A percentile compares a stretch with the other conserved stretches of the same genome.
Conservation (phyloP, 768 basidiomycete species). For the Butyriboletus loyo region DNA sequence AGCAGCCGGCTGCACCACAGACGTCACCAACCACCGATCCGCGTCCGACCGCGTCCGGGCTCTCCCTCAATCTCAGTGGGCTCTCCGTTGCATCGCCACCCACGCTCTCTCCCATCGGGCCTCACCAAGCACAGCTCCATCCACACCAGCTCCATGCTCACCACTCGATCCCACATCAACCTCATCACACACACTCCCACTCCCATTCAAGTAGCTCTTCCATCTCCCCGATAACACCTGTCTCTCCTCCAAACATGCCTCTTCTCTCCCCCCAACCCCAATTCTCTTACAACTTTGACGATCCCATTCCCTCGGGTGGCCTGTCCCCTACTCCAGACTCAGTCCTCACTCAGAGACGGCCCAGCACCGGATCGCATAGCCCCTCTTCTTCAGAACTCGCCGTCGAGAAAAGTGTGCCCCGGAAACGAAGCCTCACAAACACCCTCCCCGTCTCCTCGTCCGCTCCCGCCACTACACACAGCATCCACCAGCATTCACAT, state of each 20-base stretch:
- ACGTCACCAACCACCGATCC: constrained; percentile 15
- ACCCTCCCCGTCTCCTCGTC: constrained; percentile 36
- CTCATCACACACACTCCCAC: constrained; percentile 20
- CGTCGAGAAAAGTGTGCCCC: constrained; percentile 52
- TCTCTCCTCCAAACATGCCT: constrained; percentile 46
- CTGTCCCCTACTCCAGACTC: constrained; percentile 30
- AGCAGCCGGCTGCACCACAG: constrained; percentile 11
- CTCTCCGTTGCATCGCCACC: constrained; percentile 66
- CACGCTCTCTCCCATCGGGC: constrained; percentile 60
- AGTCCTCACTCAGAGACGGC: constrained; percentile 32
- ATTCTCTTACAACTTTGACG: constrained; percentile 52
- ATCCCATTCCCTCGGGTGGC: constrained; percentile 20
- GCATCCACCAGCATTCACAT: constrained; percentile 25
- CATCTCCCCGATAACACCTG: constrained; percentile 56
- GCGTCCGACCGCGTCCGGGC: constrained; percentile 34
- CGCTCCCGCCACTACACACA: constrained; percentile 5
- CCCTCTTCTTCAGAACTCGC: constrained; percentile 45
- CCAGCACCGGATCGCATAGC: constrained; percentile 37
- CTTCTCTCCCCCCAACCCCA: constrained; percentile 43
- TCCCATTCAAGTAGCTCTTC: constrained; percentile 26
- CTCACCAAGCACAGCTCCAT: constrained; percentile 50
- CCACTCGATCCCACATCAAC: constrained; percentile 36
- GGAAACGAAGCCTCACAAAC: constrained; percentile 64
- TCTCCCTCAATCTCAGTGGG: constrained; percentile 67
- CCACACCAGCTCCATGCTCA: constrained; percentile 53